A percentile compares a stretch with the other conserved stretches of the same genome.
phyloP scores from a whole-genome alignment of 2,329 filamentous ascomycete genomes.

The Juglanconis sp. region DNA sequence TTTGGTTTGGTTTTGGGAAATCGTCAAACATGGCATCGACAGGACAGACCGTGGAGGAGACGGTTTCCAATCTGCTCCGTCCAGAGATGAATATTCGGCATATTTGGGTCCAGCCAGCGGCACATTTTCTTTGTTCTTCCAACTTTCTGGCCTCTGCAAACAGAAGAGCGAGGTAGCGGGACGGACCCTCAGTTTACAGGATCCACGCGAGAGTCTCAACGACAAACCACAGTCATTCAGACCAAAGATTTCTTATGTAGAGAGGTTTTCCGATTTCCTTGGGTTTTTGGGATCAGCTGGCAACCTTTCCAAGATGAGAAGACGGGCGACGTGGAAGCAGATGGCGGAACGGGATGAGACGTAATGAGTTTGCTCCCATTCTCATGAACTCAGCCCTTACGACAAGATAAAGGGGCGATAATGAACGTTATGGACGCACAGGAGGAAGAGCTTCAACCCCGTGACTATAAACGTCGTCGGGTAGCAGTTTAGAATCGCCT shows the following conservation, averaged over 20 bases:
- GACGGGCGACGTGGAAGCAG: not conserved
- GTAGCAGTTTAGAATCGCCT: conserved; percentile 10
- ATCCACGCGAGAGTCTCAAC: conserved; percentile 15
- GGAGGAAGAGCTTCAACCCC: conserved; percentile 11
- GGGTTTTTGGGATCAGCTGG: not conserved
- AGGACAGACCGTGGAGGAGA: conserved; percentile 16
- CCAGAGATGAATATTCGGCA: conserved; percentile 8
- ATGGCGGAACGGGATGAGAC: conserved; percentile 1
- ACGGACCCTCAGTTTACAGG: conserved; percentile 1
- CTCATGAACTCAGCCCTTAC: conserved; percentile 1
- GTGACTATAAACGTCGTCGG: conserved; percentile 18
- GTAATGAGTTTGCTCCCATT: not conserved
- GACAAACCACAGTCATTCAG: conserved; percentile 14
- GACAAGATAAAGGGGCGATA: not conserved
- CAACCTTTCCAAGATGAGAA: conserved; percentile 1
- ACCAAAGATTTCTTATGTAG: conserved; percentile 9
- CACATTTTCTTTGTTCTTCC: not conserved
- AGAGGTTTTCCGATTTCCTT: conserved; percentile 6
- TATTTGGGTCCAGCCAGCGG: not conserved
- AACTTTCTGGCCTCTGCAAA: not conserved
- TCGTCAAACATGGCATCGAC: conserved; percentile 18
- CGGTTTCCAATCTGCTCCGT: conserved; percentile 8
- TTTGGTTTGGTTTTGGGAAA: conserved; percentile 14
- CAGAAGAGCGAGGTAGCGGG: conserved; percentile 1
- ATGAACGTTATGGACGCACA: conserved; percentile 5